These are phyloP conservation scores for Jasminum sambac DNA, from an alignment of 257 asterid genomes.

Conservation along the genomic window DNA sequence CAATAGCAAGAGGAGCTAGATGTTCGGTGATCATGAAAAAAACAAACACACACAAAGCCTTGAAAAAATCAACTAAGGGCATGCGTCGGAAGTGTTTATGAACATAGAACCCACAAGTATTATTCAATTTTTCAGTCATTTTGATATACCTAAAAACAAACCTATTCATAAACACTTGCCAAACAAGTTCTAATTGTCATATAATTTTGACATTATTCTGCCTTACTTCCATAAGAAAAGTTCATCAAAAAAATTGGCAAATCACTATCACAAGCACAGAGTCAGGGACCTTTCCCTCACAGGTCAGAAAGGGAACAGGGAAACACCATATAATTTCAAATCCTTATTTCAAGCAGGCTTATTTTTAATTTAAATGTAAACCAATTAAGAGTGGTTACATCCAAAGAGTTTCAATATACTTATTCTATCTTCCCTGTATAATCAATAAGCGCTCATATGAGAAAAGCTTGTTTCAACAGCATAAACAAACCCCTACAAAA, in stretches of 20 bases:
- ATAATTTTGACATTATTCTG: no score
- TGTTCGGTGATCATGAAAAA: background rate
- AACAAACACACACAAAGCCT: background rate
- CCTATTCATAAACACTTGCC: no score
- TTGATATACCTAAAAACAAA: no score
- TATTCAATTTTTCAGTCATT: no score
- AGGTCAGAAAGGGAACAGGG: background rate
- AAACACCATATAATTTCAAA: background rate
- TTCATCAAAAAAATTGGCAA: background rate
- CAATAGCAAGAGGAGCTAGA: background rate
- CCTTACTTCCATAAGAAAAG: no score
- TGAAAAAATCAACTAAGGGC: background rate
- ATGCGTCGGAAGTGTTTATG: no score
- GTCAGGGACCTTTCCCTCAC: background rate
- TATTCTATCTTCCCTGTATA: background rate
- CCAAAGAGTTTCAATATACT: background rate
- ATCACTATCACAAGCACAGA: background rate
- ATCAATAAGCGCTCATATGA: background rate
- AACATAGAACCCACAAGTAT: no score
- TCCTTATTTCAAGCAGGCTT: background rate
- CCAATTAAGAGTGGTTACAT: background rate
- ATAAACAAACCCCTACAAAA: conserved; percentile 7
- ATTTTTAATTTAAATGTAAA: background rate
- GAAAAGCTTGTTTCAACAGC: conserved; percentile 4
- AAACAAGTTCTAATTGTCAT: no score